phyloP scores from a whole-genome alignment of 805 yeast species.

The Candida nemodendra region DNA sequence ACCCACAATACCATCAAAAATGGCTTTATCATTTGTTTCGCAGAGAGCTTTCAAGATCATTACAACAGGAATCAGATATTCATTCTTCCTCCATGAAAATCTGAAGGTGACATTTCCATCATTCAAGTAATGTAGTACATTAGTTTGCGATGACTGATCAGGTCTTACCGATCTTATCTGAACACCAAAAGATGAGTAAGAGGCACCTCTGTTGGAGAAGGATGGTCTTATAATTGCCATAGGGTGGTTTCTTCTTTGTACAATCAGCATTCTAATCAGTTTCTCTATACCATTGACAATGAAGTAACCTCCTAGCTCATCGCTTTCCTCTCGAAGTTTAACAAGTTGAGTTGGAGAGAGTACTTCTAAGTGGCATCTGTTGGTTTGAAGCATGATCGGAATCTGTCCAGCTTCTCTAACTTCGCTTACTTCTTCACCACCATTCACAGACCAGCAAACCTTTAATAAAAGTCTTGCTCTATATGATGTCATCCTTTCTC shows the following conservation, averaged over 20 bases:
- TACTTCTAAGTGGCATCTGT: conserved; percentile 86
- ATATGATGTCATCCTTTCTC: conserved; percentile 87
- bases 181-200: conserved; percentile 86
- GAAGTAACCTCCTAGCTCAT: conserved; percentile 96
- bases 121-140: conserved; percentile 90
- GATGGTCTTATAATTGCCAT: conserved; percentile 97
- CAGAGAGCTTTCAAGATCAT: conserved; percentile 88
- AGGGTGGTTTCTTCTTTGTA: conserved; percentile 96
- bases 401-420: conserved; percentile 87
- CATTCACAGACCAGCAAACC: conserved; percentile 84
- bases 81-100: conserved; percentile 96
- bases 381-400: conserved; percentile 88
- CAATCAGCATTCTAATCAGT: conserved; percentile 93
- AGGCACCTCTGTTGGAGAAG: conserved; percentile 89
- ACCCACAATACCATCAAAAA: conserved; percentile 95
- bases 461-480: conserved; percentile 76
- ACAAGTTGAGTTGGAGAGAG: conserved; percentile 83
- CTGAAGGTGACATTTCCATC: conserved; percentile 97
- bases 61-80: conserved; percentile 87
- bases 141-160: conserved; percentile 96
- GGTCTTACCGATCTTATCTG: conserved; percentile 94
- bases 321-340: conserved; percentile 79
- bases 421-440: conserved; percentile 77
- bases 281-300: conserved; percentile 96
- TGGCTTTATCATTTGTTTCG: conserved; percentile 91